Base-by-base conservation (phyloP, 768 basidiomycete species). In the Symmetrospora coprosmae region DNA sequence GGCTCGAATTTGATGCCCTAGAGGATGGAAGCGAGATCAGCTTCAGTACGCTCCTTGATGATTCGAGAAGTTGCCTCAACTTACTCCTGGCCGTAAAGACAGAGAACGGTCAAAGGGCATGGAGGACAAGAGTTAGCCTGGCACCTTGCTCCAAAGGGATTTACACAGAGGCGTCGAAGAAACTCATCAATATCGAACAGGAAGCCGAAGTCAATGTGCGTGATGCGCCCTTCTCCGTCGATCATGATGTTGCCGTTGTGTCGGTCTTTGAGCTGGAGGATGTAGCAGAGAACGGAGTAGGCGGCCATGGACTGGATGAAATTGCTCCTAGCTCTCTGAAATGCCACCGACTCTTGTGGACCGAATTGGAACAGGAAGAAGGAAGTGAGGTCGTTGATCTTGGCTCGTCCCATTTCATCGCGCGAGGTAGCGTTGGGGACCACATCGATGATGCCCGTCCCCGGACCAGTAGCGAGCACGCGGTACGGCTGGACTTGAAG, bases 171-270 rank as follows among this genome's bases (percentile, higher is more conserved):
- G n/a, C n/a, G n/a, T n/a, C 56, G 60, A 11, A 47, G 51, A 31
- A 61, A 87, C 88, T 83, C 73, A 90, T 90, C 92, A 82, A 99
- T 99, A 72, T 99, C 92, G 67, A 94, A 94, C 51, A 94, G 73
- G 75, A 94, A 94, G 0, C 90, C 90, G 67, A 94, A 91, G 74
- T 94, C 92, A 66, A 99, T 81, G 71, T 99, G 94, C 3, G 96
- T 80, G 61, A 99, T 92, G 71, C 96, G 91, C 0, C 94, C 94
- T 61, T 91, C 87, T 2, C 85, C 89, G 71, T 97, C 94, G 62
- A 99, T 91, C 92, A 99, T 96, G 71, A 99, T 97, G 71, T 99
- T 99, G 28, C 94, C 94, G 69, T 99, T 99, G 72, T 99, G 94
- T 37, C 94, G 76, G 71, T 99, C 94, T 75, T 99, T 99, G 75